These are phyloP conservation scores for Globisporangium yorkense DNA, from an alignment of 352 stramenopile genomes.

Conservation along the genomic window DNA sequence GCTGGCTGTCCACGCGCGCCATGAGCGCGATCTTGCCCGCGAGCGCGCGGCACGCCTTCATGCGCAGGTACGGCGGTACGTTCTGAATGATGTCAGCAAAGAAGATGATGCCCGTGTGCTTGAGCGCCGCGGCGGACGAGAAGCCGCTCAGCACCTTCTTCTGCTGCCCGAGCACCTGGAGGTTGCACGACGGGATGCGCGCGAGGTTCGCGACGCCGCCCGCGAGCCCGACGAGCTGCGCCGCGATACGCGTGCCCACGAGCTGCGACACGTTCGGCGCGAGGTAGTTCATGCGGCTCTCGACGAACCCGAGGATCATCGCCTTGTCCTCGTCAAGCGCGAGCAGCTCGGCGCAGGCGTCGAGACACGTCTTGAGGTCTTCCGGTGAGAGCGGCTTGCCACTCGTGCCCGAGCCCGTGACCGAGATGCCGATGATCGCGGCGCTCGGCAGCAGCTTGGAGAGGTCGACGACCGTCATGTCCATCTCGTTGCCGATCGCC, in stretches of 20 bases:
- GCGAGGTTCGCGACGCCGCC: constrained; percentile 92
- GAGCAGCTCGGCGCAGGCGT: constrained; percentile 84
- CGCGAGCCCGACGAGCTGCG: constrained; percentile 92
- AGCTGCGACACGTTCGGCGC: constrained; percentile 93
- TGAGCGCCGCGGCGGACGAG: constrained; percentile 71
- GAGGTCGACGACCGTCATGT: constrained; percentile 89
- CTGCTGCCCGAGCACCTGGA: constrained; percentile 95
- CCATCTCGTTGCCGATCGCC: constrained; percentile 91
- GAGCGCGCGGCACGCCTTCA: constrained; percentile 92
- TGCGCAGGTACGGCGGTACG: constrained; percentile 88
- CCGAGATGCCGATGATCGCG: constrained; percentile 93
- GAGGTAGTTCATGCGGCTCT: constrained; percentile 89
- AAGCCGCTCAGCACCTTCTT: constrained; percentile 91
- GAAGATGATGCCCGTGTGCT: constrained; percentile 93
- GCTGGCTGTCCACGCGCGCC: constrained; percentile 90
- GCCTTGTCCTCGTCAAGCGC: constrained; percentile 81
- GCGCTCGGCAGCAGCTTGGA: constrained; percentile 89
- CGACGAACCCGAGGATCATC: constrained; percentile 89
- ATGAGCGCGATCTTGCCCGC: constrained; percentile 89
- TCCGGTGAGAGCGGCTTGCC: constrained; percentile 68
- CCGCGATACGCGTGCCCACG: constrained; percentile 93
- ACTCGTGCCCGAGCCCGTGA: constrained; percentile 90
- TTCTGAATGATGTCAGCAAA: constrained; percentile 91
- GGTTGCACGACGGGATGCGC: constrained; percentile 96
- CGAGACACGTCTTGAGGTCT: constrained; percentile 72